Evolutionary conservation across 345 rosid species (phyloP), one percentile per base, ranked within the genome.

Genomic region (Brassica rapa): DNA sequence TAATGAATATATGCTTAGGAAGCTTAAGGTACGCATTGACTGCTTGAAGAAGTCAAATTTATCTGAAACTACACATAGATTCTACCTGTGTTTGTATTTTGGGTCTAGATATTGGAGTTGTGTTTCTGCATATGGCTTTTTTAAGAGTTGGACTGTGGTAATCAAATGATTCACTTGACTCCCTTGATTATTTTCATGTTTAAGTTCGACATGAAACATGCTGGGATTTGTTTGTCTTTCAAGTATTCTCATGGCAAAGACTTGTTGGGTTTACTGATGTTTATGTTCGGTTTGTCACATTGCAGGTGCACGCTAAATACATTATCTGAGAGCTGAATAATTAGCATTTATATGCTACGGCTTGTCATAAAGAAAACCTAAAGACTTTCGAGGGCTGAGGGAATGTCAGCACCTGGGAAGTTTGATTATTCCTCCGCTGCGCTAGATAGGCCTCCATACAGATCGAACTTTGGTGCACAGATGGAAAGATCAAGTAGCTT

Each of bases 401-500:
- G 85, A 77, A 88, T 87, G 93, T 90, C 97, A 59, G 88, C 87
- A 81, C 86, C 96, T 81, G 90, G 93, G 84, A 92, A 88, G 86
- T 86, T 88, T 68, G 98, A 90, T 79, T 82, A 81, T 83, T 85
- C 97, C 80, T 87, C 96, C 80, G 87, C 86, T 83, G 89, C 89
- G 85, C 89, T 89, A 8, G 95, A 92, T 83, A 90, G 89, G 86
- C 88, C 89, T 49, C 59, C 84, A 53, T 90, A 90, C 84, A 95
- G 94, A 88, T 85, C 94, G 84, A 87, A 87, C 88, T 79, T 86
- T 78, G 70, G 85, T 29, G 81, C 89, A 81, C 85, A 87, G 65
- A 77, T 88, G 86, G 95, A 94, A 79, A 92, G 95, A 87, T 89
- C 97, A 0, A 82, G 91, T 80, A 90, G 93, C 83, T 94, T 91